Conservation (phyloP, 1,284 basidiomycete species). For the Kwoniella shivajii region DNA sequence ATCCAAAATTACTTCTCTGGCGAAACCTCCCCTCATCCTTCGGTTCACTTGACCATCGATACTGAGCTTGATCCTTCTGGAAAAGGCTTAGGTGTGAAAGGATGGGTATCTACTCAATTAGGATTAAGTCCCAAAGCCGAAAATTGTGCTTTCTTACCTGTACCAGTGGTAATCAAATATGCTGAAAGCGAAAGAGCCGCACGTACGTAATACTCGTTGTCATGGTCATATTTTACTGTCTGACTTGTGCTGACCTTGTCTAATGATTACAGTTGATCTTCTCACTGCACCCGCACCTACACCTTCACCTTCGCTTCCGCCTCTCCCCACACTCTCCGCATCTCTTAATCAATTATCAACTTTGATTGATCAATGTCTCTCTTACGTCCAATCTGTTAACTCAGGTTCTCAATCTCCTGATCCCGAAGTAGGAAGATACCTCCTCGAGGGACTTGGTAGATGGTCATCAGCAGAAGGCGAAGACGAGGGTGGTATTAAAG, state of each 20-base stretch:
- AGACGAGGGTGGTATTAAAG: constrained; percentile 51
- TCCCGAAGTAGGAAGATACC: constrained; percentile 83
- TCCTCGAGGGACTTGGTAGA: constrained; percentile 83
- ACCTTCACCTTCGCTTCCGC: constrained; percentile 45
- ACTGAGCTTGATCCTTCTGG: constrained; percentile 67
- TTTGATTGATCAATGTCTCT: constrained; percentile 64
- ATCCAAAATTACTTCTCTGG: constrained; percentile 98
- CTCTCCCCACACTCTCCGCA: constrained; percentile 46
- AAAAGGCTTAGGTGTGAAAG: constrained; percentile 74
- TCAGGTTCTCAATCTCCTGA: constrained; percentile 79
- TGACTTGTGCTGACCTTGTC: background rate
- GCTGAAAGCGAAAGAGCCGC: constrained; percentile 80
- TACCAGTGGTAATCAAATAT: constrained; percentile 79
- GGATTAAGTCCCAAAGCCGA: constrained; percentile 85
- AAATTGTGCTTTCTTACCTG: constrained; percentile 87
- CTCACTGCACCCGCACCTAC: constrained; percentile 58
- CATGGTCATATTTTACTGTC: background rate
- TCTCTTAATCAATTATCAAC: constrained; percentile 55
- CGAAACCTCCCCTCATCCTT: constrained; percentile 85
- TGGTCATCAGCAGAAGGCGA: constrained; percentile 64
- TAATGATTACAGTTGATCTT: constrained; percentile 67
- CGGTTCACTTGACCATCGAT: constrained; percentile 91
- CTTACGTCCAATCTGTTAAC: constrained; percentile 82
- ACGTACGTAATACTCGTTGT: constrained; percentile 60
- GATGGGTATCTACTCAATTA: constrained; percentile 68